Percentiles rank a stretch among this genome's conserved stretches.
These are phyloP conservation scores for Aquilaria yunnanensis DNA, from an alignment of 345 rosid species.

Conservation along the genomic window DNA sequence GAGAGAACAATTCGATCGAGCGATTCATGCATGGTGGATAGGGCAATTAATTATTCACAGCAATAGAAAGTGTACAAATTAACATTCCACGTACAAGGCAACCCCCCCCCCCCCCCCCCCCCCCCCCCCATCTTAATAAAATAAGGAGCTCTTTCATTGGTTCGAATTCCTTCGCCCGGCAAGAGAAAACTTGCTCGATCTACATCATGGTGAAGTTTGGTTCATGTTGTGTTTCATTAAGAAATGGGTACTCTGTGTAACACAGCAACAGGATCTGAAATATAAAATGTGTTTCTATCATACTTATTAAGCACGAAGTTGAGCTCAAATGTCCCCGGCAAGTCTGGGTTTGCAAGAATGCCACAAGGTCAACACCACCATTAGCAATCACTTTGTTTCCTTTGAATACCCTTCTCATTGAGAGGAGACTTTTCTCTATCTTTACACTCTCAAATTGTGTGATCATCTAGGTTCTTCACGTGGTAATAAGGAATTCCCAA, in stretches of 20 bases:
- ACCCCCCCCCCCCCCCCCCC: no score
- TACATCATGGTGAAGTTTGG: no score
- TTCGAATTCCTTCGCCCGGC: no score
- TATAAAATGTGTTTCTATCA: conserved; percentile 13
- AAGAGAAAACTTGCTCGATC: no score
- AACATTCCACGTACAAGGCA: no score
- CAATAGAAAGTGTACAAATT: no score
- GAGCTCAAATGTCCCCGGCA: conserved; percentile 12
- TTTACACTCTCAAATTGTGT: conserved; percentile 16
- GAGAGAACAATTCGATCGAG: no score
- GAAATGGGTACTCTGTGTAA: conserved; percentile 71
- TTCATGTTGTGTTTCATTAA: not conserved
- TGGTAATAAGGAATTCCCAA: conserved; percentile 27
- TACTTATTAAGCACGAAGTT: conserved; percentile 4
- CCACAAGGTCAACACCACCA: conserved; percentile 27
- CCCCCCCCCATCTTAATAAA: no score
- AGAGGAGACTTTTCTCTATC: conserved; percentile 12
- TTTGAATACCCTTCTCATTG: conserved; percentile 30
- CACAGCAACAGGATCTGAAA: conserved; percentile 44
- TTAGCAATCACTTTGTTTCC: conserved; percentile 24
- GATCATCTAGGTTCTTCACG: conserved; percentile 39
- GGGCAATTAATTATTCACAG: no score
- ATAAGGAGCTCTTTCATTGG: no score
- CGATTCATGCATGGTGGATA: no score
- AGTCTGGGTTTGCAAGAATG: conserved; percentile 12